Evolutionary conservation across 2,329 filamentous ascomycete species (phyloP).

Genomic region (Trichophyton rubrum): DNA sequence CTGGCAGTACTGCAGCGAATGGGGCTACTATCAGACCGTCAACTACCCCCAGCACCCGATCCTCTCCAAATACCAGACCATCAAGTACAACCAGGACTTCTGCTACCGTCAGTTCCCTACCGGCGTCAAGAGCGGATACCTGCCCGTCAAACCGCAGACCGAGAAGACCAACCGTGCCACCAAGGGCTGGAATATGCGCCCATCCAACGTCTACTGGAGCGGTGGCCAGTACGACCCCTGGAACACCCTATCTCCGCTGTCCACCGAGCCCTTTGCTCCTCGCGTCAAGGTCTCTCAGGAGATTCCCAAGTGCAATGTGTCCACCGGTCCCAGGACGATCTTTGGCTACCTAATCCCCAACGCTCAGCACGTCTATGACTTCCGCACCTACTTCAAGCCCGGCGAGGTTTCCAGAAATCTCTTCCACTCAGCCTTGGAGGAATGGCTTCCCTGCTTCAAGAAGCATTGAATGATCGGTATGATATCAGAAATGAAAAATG

Average conservation of each 20-base stretch:
- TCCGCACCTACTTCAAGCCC: constrained; percentile 23
- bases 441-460: constrained; percentile 37
- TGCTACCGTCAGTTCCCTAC: constrained; percentile 40
- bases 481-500: not conserved
- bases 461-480: not conserved
- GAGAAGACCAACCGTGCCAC: constrained; percentile 32
- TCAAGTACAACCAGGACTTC: constrained; percentile 32
- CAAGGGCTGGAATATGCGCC: constrained; percentile 41
- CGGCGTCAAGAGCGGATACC: constrained; percentile 25
- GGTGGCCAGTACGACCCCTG: constrained; percentile 43
- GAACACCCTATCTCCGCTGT: constrained; percentile 36
- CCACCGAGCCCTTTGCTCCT: constrained; percentile 31
- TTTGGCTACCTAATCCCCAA: constrained; percentile 38
- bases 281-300: constrained; percentile 27
- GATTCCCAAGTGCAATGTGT: constrained; percentile 34
- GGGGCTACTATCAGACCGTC: constrained; percentile 39
- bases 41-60: constrained; percentile 39
- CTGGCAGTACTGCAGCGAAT: constrained; percentile 44
- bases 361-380: constrained; percentile 41
- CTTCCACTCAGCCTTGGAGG: constrained; percentile 32
- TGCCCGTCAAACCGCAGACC: constrained; percentile 32
- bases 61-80: constrained; percentile 36
- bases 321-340: constrained; percentile 26
- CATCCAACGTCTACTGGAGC: constrained; percentile 41
- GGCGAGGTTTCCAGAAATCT: constrained; percentile 25